Evolutionary conservation across 2,329 filamentous ascomycete genomes (phyloP).

Genomic region (Xylaria sp.): DNA sequence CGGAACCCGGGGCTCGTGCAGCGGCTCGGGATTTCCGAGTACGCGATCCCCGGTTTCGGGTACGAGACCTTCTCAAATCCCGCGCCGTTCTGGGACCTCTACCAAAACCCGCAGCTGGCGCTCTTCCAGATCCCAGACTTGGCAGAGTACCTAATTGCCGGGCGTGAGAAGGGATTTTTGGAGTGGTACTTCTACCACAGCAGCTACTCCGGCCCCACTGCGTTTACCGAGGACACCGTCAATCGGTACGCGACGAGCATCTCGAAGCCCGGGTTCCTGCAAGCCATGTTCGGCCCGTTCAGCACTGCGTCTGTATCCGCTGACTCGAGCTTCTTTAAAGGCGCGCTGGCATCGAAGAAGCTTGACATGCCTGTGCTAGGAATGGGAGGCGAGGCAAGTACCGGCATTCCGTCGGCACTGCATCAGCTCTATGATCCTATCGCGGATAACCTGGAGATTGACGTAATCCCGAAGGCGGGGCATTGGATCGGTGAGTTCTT

Average conservation of each 20-base stretch:
- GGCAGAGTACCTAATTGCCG: neutral
- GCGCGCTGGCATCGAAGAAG: neutral
- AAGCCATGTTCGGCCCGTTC: neutral
- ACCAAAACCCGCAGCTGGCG: neutral
- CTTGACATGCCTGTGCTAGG: neutral
- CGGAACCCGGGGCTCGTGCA: neutral
- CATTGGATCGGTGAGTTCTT: conserved; percentile 3
- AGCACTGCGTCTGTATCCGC: neutral
- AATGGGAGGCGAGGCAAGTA: neutral
- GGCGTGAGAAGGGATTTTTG: neutral
- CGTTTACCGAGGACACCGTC: neutral
- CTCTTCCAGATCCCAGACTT: neutral
- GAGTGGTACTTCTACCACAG: conserved; percentile 1
- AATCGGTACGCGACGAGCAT: neutral
- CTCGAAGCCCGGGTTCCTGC: neutral
- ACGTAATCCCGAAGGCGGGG: conserved; percentile 1
- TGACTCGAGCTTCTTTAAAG: neutral
- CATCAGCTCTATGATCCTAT: neutral
- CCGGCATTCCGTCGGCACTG: neutral
- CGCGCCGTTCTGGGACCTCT: neutral
- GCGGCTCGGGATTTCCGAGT: neutral
- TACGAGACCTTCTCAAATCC: neutral
- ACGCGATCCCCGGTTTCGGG: neutral
- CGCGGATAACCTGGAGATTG: neutral
- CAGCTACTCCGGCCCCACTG: neutral